Percentiles rank a stretch among this genome's conserved stretches.
Evolutionary conservation across 305 asterid genomes (phyloP).

Genomic region (Fraxinus greggii): DNA sequence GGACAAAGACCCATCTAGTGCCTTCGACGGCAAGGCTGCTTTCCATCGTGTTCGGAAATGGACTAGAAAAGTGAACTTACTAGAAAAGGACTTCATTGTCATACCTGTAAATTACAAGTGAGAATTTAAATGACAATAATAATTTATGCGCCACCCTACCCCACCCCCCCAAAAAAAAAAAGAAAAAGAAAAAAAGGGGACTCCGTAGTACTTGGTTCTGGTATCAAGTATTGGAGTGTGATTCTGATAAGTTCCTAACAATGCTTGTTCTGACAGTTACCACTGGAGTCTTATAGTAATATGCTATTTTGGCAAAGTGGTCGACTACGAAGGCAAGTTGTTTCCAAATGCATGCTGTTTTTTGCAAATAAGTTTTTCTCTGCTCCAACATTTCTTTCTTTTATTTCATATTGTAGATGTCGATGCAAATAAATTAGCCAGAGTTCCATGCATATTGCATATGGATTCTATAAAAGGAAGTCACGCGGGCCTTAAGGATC

Average conservation of each 20-base stretch:
- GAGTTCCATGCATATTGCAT: conserved; percentile 94
- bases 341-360: conserved; percentile 20
- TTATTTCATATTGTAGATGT: conserved; percentile 43
- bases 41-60: conserved; percentile 95
- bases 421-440: conserved; percentile 34
- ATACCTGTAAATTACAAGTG: conserved; percentile 92
- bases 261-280: conserved; percentile 53
- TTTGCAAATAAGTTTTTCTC: conserved; percentile 18
- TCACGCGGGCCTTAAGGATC: conserved; percentile 80
- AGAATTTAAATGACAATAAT: conserved; percentile 28
- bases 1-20: conserved; percentile 90
- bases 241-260: conserved; percentile 24
- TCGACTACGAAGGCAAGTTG: conserved; percentile 70
- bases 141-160: background rate
- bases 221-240: conserved; percentile 23
- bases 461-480: conserved; percentile 95
- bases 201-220: conserved; percentile 25
- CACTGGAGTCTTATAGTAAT: conserved; percentile 94
- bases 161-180: background rate
- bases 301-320: conserved; percentile 87
- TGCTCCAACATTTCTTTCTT: conserved; percentile 24
- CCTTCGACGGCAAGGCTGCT: conserved; percentile 85
- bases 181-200: background rate
- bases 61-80: conserved; percentile 92
- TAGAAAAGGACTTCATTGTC: conserved; percentile 81